Evolutionary conservation across 1,139 yeast genomes (phyloP).

Genomic region (Geotrichum restrictum): DNA sequence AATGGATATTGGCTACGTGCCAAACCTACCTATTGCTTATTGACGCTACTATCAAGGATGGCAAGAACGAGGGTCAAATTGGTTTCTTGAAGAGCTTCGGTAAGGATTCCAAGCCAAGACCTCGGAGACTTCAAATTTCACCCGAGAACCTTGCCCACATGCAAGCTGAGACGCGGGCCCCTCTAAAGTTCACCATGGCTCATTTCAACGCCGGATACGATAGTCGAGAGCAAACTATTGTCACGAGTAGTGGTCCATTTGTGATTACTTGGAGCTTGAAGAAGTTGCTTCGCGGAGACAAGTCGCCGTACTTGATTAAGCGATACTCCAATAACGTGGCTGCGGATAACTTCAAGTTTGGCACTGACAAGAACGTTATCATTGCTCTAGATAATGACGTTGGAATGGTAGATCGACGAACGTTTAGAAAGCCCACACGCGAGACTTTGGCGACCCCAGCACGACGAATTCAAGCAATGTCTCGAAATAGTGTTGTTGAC

Average conservation of each 20-base stretch:
- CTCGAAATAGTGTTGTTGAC: slow-evolving; percentile 36
- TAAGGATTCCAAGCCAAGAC: slow-evolving; percentile 62
- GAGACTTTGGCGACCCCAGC: slow-evolving; percentile 43
- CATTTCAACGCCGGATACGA: slow-evolving; percentile 69
- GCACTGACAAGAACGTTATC: slow-evolving; percentile 65
- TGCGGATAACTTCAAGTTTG: slow-evolving; percentile 75
- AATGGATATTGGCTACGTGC: slow-evolving; percentile 79
- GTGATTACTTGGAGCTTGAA: slow-evolving; percentile 76
- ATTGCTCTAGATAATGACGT: slow-evolving; percentile 71
- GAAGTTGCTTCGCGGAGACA: slow-evolving; percentile 52
- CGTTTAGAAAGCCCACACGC: slow-evolving; percentile 57
- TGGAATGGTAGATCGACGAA: slow-evolving; percentile 56
- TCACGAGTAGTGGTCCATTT: slow-evolving; percentile 76
- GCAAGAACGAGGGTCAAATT: slow-evolving; percentile 41
- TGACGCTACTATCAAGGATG: slow-evolving; percentile 60
- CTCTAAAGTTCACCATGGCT: slow-evolving; percentile 64
- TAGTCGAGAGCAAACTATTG: slow-evolving; percentile 63
- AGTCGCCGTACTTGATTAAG: slow-evolving; percentile 59
- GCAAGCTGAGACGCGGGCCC: slow-evolving; percentile 49
- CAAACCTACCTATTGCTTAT: slow-evolving; percentile 62
- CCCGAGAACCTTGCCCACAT: slow-evolving; percentile 74
- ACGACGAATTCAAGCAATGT: slow-evolving; percentile 29
- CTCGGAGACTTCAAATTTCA: slow-evolving; percentile 59
- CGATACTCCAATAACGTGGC: slow-evolving; percentile 60
- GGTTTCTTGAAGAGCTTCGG: slow-evolving; percentile 71